phyloP scores from a whole-genome alignment of 1,284 basidiomycete genomes.

The Ustilago sp. region DNA sequence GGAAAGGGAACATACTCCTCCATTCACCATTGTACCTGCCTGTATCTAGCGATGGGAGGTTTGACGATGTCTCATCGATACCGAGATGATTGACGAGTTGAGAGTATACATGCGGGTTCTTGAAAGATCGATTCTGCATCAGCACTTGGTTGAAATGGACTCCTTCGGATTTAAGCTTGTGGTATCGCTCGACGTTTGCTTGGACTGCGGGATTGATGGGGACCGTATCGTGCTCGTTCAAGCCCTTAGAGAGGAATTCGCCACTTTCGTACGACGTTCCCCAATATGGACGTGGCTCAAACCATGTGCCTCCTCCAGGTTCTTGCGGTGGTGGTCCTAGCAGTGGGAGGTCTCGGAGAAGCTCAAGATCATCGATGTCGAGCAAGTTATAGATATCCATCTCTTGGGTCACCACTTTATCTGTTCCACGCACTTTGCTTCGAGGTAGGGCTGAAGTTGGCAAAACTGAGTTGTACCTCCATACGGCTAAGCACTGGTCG shows the following conservation, averaged over 20 bases:
- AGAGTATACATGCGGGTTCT: slow-evolving; percentile 92
- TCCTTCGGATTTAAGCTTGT: slow-evolving; percentile 77
- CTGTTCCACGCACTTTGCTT: slow-evolving; percentile 7
- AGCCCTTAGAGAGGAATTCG: neutral
- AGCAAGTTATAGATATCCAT: neutral
- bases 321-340: slow-evolving; percentile 24
- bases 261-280: neutral
- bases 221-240: neutral
- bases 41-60: slow-evolving; percentile 29
- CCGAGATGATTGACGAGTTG: slow-evolving; percentile 91
- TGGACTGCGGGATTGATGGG: slow-evolving; percentile 17
- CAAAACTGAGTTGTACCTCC: neutral
- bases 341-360: slow-evolving; percentile 11
- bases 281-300: slow-evolving; percentile 15
- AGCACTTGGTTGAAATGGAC: slow-evolving; percentile 94
- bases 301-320: neutral
- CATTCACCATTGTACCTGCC: slow-evolving; percentile 4
- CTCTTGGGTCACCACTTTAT: slow-evolving; percentile 3
- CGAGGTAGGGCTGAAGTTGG: neutral
- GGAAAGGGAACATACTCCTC: slow-evolving; percentile 21
- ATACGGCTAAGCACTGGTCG: neutral
- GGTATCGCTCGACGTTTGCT: slow-evolving; percentile 77
- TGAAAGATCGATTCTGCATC: slow-evolving; percentile 87
- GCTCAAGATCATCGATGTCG: slow-evolving; percentile 23
- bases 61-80: slow-evolving; percentile 78